Evolutionary conservation across 192 early-diverging fungal genomes (phyloP), one percentile per base, ranked within the genome.

Genomic region (Glomus cerebriforme): DNA sequence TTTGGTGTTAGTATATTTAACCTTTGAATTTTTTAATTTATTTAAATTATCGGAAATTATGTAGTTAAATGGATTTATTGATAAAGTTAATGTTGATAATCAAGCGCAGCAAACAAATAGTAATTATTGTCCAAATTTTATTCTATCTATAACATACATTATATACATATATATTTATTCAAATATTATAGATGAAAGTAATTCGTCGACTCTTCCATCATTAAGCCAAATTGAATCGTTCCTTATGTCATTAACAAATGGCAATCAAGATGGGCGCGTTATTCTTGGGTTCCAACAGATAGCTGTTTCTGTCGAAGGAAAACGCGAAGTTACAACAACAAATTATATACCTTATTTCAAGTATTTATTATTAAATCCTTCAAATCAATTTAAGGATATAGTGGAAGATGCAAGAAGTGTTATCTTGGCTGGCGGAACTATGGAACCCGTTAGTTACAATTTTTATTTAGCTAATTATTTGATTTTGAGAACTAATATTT

Each of bases 341-440:
- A 47, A 69, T 2, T 39, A 49, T 59, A 73, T 35, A 54, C 81
- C 79, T 15, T 77, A 80, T 32, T 79, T 96, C 17, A 95, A 95
- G 82, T 99, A 97, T 73, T 87, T 99, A 63, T 81, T 97, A 15
- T 81, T 99, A 27, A 95, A 95, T 73, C 96, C 97, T 7, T 89
- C 95, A 2, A 90, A 93, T 70, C 84, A 86, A 7, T 97, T 99
- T 81, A 82, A 86, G 68, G 87, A 88, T 22, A 87, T 99, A 15
- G 91, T 96, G 6, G 82, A 89, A 7, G 92, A 97, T 62, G 92
- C 96, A 0, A 85, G 93, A 54, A 91, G 93, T 37, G 90, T 99
- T 1, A 82, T 99, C 9, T 83, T 99, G 29, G 94, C 95, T 0
- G 96, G 97, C 0, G 96, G 97, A 26, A 99, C 97, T 0, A 95